Conservation (phyloP, 2,329 filamentous ascomycete genomes). For the Ilyonectria sp. region DNA sequence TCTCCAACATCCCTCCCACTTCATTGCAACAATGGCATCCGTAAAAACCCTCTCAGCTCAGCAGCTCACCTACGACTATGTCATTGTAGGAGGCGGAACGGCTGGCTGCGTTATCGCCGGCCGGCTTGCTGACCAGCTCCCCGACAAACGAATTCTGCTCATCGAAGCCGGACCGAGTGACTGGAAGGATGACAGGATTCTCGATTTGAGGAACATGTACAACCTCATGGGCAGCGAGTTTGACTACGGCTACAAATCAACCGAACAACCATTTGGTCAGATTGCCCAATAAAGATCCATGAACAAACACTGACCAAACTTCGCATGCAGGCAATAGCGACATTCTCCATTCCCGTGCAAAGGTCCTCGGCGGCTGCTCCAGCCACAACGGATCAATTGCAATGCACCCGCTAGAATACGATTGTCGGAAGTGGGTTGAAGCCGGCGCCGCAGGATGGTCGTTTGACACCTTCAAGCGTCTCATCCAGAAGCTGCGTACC, state of each 20-base stretch:
- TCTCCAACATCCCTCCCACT: too few relatives aligned
- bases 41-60: too few relatives aligned
- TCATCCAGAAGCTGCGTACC: slow-evolving; percentile 78
- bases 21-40: too few relatives aligned
- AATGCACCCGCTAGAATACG: slow-evolving; percentile 86
- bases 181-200: neutral
- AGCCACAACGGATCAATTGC: slow-evolving; percentile 89
- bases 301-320: too few relatives aligned
- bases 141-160: neutral
- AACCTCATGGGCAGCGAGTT: slow-evolving; percentile 1
- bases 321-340: slow-evolving; percentile 76
- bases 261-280: neutral
- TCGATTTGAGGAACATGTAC: neutral
- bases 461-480: slow-evolving; percentile 81
- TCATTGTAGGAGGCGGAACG: slow-evolving; percentile 1
- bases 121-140: neutral
- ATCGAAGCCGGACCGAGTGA: neutral
- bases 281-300: too few relatives aligned
- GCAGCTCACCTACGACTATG: slow-evolving; percentile 46
- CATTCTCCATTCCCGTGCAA: slow-evolving; percentile 86
- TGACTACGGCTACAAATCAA: neutral
- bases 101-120: slow-evolving; percentile 1
- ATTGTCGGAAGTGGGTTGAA: slow-evolving; percentile 81
- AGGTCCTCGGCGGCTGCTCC: slow-evolving; percentile 88
- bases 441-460: slow-evolving; percentile 84